Percentiles rank a stretch among this genome's conserved stretches.
phyloP scores from a whole-genome alignment of 1,139 yeast genomes.

The Taphrina pruni region DNA sequence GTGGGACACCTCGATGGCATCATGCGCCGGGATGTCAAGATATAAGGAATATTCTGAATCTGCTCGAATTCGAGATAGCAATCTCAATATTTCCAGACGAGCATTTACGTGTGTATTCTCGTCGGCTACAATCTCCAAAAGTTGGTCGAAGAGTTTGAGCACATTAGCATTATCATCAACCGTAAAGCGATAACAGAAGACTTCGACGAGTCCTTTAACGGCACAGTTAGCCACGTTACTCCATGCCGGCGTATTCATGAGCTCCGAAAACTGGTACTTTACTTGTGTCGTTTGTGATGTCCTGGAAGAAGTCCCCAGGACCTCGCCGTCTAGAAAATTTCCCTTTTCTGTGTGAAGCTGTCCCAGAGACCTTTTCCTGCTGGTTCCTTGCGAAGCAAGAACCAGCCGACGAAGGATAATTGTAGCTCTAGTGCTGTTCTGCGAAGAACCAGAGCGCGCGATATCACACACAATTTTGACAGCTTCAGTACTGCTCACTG shows the following conservation, averaged over 20 bases:
- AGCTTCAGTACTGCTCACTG: conserved; percentile 33
- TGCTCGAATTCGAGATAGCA: conserved; percentile 26
- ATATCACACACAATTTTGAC: conserved; percentile 45
- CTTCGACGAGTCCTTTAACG: conserved; percentile 10
- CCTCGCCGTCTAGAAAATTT: too few relatives aligned
- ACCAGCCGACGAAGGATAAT: conserved; percentile 9
- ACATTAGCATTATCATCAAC: neutral
- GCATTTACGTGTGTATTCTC: conserved; percentile 1
- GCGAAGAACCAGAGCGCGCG: conserved; percentile 50
- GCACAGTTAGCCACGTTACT: conserved; percentile 3
- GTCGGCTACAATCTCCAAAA: neutral
- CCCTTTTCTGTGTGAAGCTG: neutral
- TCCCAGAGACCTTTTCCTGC: neutral
- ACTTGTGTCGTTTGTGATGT: neutral
- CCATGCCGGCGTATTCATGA: neutral
- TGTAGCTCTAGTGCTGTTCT: neutral
- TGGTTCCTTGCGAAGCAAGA: neutral
- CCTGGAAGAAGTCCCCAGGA: neutral
- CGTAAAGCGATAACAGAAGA: conserved; percentile 7
- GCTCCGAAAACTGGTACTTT: neutral
- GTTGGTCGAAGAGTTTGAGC: neutral
- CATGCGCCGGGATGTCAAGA: conserved; percentile 14
- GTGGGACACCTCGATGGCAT: neutral
- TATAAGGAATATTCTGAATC: conserved; percentile 18
- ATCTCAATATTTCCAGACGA: conserved; percentile 20